Base-by-base conservation (phyloP, 2,329 filamentous ascomycete genomes). In the Penicillium sp. region DNA sequence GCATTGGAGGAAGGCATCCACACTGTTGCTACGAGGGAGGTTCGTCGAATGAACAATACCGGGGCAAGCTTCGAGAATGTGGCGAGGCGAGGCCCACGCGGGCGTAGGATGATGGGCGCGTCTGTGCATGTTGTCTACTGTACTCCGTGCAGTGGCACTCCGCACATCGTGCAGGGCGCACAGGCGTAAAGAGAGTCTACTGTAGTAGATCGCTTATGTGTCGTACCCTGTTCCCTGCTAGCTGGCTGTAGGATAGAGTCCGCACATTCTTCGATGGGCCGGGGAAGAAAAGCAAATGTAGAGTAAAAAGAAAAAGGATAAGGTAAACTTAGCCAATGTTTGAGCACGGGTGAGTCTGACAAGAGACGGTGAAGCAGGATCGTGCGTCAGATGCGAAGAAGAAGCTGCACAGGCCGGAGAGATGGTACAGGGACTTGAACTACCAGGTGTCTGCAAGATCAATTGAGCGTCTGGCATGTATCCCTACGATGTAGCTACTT, bases 61-160 rank as follows among this genome's bases (percentile, higher is more conserved):
- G 19, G 16, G 61, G 58, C 49, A 62, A 60, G 60, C 50, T 63
- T 64, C 57, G 62, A 66, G 61, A 67, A 66, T 62, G 64, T 60
- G 57, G 62, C 40, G 40, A 41, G 47, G 33, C 19, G 49, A 51
- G 49, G 31, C 56, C 50, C 57, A 53, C 59, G 47, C 53, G 40
- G 35, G 18, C 43, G n/a, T 14, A 22, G 40, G 22, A 44, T 39
- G 36, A 43, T 24, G 49, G 33, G 49, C 33, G 49, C 40, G 49
- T 50, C 39, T 31, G 51, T 60, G 41, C 52, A 58, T 51, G 56
- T 58, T 63, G 58, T 54, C 60, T 51, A 50, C 55, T 56, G 50
- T 57, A 39, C 55, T 36, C 53, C 14, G 27, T 43, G 37, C 35
- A 37, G 19, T 53, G 24, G 39, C 40, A 54, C 18, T 31, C 22